Evolutionary conservation across 768 basidiomycete species (phyloP).

Genomic region (Boletus patriciae): DNA sequence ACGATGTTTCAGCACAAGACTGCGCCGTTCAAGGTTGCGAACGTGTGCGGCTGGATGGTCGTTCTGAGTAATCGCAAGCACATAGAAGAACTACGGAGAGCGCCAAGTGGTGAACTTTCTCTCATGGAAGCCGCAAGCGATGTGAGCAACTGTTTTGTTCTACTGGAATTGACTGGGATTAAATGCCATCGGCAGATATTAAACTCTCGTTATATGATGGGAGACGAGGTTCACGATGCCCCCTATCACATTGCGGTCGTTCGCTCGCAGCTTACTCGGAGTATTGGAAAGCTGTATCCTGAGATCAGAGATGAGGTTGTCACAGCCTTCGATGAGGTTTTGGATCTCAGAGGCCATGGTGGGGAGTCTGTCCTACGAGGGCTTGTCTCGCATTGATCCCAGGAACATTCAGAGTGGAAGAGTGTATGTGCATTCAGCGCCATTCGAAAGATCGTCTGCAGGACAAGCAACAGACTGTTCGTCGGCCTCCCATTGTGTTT

Average conservation of each 20-base stretch:
- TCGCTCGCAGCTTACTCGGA: slow-evolving; percentile 36
- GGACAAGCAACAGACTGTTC: slow-evolving; percentile 35
- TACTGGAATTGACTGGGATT: neutral
- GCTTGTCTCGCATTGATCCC: neutral
- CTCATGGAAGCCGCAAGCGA: slow-evolving; percentile 31
- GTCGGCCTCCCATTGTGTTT: slow-evolving; percentile 49
- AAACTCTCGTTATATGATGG: slow-evolving; percentile 40
- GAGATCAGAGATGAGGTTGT: slow-evolving; percentile 47
- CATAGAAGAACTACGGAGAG: slow-evolving; percentile 42
- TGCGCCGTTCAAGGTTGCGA: slow-evolving; percentile 33
- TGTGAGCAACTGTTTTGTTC: slow-evolving; percentile 25
- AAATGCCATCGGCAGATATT: slow-evolving; percentile 30
- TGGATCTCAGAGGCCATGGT: slow-evolving; percentile 27
- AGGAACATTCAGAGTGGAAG: slow-evolving; percentile 39
- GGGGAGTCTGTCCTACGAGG: neutral
- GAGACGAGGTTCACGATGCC: slow-evolving; percentile 27
- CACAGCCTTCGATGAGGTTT: slow-evolving; percentile 39
- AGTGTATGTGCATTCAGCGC: slow-evolving; percentile 25
- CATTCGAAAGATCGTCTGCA: slow-evolving; percentile 37
- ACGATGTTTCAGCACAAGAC: neutral
- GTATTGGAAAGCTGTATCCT: slow-evolving; percentile 39
- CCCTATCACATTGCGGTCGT: slow-evolving; percentile 31
- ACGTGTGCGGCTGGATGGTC: slow-evolving; percentile 38
- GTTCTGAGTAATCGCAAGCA: slow-evolving; percentile 32
- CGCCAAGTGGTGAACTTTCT: slow-evolving; percentile 40